Base-by-base conservation (phyloP, 2,329 filamentous ascomycete species). In the Graphiopsis chlorocephala region DNA sequence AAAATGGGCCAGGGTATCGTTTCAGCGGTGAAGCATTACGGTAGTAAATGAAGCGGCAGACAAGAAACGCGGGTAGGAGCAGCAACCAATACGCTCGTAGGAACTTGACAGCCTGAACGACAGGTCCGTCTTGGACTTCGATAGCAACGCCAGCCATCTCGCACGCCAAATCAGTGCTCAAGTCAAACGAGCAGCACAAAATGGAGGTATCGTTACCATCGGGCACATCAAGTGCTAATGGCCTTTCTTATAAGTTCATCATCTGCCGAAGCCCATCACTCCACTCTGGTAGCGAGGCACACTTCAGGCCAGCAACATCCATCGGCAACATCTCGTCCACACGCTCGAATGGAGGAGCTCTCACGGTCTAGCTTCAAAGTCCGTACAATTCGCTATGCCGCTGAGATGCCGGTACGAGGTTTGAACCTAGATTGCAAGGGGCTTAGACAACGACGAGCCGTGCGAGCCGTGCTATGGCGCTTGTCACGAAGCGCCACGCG, bases 1-100 rank as follows among this genome's bases (percentile, higher is more conserved):
- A 65, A 35, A 72, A 68, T 1, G 72, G 72, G 35, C 72, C 72
- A 8, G 72, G 72, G 45, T 73, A 73, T 3, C 67, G 66, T 42
- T 70, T 63, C 47, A 74, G 59, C 5, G 72, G 69, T 12, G 71
- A 73, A n/a, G 70, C 67, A 50, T 72, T 72, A 29, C 67, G 65
- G 47, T 72, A 71, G 66, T 70, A 73, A 35, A 74, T 64, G 53
- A 73, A 74, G 26, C 73, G 71, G n/a, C 71, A 61, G 23, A 75
- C 48, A 29, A 77, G 50, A 6, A 73, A 25, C 3, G 63, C 20
- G 11, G 69, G 70, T 11, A 73, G n/a, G 3, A 69, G 20, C 6
- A 72, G 11, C 14, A 52, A 50, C 71, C 71, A 73, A 61, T 72
- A 71, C 6, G 59, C 35, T 33, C 61, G 33, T 14, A 72, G 15